Evolutionary conservation across 306 rosid species (phyloP).

Genomic region (Herpetospermum pedunculosum): DNA sequence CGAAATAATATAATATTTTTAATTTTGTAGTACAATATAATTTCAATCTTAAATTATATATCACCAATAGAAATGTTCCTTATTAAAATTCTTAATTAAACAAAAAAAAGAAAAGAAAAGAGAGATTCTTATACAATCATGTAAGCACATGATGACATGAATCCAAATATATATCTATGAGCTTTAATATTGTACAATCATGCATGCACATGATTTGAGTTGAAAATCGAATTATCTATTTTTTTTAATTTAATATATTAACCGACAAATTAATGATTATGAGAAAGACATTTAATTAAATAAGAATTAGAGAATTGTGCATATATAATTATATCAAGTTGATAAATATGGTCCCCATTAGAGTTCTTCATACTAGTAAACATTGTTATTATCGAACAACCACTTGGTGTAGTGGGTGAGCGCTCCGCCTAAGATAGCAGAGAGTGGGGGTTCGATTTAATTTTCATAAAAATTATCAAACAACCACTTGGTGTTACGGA

Average conservation of each 20-base stretch:
- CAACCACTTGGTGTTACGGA: no score
- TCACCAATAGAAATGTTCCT: no score
- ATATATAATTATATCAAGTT: neutral
- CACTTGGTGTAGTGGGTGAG: no score
- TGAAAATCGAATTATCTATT: neutral
- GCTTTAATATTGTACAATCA: neutral
- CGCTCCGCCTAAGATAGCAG: no score
- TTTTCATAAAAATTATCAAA: no score
- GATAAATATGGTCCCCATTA: neutral
- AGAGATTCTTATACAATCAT: neutral
- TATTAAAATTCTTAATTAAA: no score
- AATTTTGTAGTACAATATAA: no score
- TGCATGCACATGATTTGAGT: neutral
- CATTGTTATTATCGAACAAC: no score
- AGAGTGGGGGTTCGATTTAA: no score
- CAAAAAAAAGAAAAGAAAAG: neutral
- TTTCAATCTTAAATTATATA: no score
- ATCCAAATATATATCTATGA: neutral
- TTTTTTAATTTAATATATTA: neutral
- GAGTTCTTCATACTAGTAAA: no score
- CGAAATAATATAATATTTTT: no score
- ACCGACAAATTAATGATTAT: neutral
- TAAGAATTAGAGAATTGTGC: neutral
- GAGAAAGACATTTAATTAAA: neutral
- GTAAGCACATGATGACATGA: constrained; percentile 2